These are phyloP conservation scores for Cryptosporidium felis DNA, from an alignment of 169 alveolate genomes.

Conservation along the genomic window DNA sequence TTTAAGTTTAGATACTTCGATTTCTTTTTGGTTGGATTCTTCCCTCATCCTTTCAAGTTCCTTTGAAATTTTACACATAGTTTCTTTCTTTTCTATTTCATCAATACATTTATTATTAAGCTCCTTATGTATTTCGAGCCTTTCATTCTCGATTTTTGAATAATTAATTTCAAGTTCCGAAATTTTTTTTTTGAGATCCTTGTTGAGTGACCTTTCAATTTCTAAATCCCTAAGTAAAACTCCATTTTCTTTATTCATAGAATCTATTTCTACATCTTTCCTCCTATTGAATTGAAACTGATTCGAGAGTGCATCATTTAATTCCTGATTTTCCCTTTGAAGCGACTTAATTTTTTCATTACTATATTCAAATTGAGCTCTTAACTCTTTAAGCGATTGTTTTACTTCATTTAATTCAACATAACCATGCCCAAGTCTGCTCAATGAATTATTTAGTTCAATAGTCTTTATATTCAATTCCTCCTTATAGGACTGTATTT, in stretches of 20 bases:
- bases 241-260: not conserved
- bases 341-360: slow-evolving; percentile 3
- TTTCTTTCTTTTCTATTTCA: slow-evolving; percentile 45
- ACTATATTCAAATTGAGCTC: not conserved
- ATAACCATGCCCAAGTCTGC: slow-evolving; percentile 60
- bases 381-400: slow-evolving; percentile 17
- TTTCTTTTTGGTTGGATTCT: not conserved
- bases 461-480: slow-evolving; percentile 17
- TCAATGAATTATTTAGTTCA: slow-evolving; percentile 41
- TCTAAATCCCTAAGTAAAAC: not conserved
- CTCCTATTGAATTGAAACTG: slow-evolving; percentile 47
- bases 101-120: slow-evolving; percentile 13
- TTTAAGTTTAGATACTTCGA: not conserved
- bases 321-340: slow-evolving; percentile 39
- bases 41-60: slow-evolving; percentile 10
- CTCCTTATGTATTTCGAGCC: slow-evolving; percentile 46
- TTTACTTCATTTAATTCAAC: slow-evolving; percentile 53
- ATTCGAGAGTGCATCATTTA: slow-evolving; percentile 62
- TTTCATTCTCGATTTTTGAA: slow-evolving; percentile 45
- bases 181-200: not conserved
- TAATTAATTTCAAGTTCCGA: not conserved
- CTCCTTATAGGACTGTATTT: not conserved
- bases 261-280: slow-evolving; percentile 36
- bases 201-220: not conserved
- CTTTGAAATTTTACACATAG: not conserved